These are phyloP conservation scores for Umbelopsis vinacea DNA, from an alignment of 192 early-diverging fungal species.

Conservation along the genomic window DNA sequence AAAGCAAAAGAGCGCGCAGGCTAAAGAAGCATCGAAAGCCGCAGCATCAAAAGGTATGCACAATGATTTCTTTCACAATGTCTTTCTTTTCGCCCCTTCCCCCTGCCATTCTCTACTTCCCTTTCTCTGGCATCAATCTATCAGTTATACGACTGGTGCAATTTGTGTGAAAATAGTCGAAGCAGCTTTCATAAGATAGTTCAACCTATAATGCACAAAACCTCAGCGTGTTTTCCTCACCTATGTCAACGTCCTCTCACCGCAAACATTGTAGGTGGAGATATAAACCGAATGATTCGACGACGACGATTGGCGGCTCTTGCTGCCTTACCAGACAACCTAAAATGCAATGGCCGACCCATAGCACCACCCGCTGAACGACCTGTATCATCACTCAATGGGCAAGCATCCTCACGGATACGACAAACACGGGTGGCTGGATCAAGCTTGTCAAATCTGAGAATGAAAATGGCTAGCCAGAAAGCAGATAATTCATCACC, in stretches of 20 bases:
- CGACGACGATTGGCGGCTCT: not conserved
- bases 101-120: not conserved
- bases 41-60: conserved; percentile 34
- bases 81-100: not conserved
- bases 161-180: not conserved
- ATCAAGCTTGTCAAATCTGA: not conserved
- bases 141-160: not conserved
- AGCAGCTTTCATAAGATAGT: conserved; percentile 1
- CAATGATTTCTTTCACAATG: not conserved
- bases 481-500: not conserved
- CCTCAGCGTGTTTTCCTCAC: not conserved
- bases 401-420: not conserved
- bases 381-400: not conserved
- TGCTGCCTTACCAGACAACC: not conserved
- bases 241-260: conserved; percentile 14
- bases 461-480: conserved; percentile 11
- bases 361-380: not conserved
- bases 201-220: not conserved
- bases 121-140: not conserved
- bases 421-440: not conserved
- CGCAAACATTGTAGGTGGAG: not conserved
- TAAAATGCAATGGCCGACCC: conserved; percentile 1
- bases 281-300: not conserved
- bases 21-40: conserved; percentile 19
- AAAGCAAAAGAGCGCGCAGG: conserved; percentile 26